phyloP scores from a whole-genome alignment of 176 grass and related monocot genomes.

The Luzula sylvatica region DNA sequence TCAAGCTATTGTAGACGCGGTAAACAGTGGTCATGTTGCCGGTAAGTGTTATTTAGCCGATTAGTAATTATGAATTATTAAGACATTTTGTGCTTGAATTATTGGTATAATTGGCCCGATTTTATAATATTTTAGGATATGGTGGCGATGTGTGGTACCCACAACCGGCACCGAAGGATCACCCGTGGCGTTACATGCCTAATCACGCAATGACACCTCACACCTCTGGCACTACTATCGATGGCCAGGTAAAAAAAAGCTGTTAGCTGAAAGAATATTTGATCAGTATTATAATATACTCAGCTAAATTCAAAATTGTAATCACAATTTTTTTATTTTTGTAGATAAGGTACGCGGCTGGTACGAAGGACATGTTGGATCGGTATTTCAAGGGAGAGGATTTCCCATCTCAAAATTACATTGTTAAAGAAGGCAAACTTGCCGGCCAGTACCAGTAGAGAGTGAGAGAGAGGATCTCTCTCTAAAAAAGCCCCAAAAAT shows the following conservation, averaged over 20 bases:
- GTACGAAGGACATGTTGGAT: slow-evolving; percentile 78
- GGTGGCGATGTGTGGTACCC: slow-evolving; percentile 83
- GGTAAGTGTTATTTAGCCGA: slow-evolving; percentile 21
- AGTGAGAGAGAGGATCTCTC: too few relatives aligned
- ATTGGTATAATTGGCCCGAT: background rate
- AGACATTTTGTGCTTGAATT: background rate
- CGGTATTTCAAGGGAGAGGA: slow-evolving; percentile 86
- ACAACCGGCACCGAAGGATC: slow-evolving; percentile 78
- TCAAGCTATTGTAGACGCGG: slow-evolving; percentile 80
- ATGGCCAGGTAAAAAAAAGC: slow-evolving; percentile 38
- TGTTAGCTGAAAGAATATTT: background rate
- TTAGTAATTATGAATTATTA: background rate
- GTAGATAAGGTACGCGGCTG: slow-evolving; percentile 64
- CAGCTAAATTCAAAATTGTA: background rate
- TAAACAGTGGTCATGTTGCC: slow-evolving; percentile 64
- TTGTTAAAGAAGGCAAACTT: slow-evolving; percentile 75
- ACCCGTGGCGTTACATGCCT: slow-evolving; percentile 87
- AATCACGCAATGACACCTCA: slow-evolving; percentile 94
- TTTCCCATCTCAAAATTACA: slow-evolving; percentile 72
- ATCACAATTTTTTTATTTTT: background rate
- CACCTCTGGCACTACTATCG: slow-evolving; percentile 80
- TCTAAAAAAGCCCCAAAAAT: background rate
- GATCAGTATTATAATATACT: background rate
- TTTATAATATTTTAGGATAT: slow-evolving; percentile 45
- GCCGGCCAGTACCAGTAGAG: slow-evolving; percentile 54